Conservation (phyloP, 2,329 filamentous ascomycete species). For the Fusarium irregulare region DNA sequence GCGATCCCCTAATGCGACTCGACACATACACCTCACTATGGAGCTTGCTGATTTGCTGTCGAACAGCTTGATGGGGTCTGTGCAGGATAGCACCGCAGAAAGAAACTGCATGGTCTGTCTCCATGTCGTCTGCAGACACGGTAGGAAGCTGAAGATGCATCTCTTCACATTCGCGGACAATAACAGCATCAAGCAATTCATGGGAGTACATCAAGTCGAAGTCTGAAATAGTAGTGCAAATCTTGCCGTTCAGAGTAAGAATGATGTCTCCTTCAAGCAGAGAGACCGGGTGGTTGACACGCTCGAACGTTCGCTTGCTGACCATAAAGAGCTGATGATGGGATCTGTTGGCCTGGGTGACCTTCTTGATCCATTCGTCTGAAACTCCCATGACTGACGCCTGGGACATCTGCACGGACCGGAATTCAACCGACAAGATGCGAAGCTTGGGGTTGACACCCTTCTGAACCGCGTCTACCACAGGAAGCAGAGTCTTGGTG, state of each 20-base stretch:
- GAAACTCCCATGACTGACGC: slow-evolving; percentile 96
- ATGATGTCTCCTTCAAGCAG: slow-evolving; percentile 93
- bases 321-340: slow-evolving; percentile 99
- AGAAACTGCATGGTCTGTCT: slow-evolving; percentile 90
- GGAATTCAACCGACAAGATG: slow-evolving; percentile 93
- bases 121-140: slow-evolving; percentile 87
- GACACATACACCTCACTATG: slow-evolving; percentile 98
- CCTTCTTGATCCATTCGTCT: slow-evolving; percentile 94
- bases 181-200: slow-evolving; percentile 82
- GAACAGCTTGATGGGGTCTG: slow-evolving; percentile 92
- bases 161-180: slow-evolving; percentile 87
- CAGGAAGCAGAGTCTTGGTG: slow-evolving; percentile 86
- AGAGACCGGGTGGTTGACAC: slow-evolving; percentile 61
- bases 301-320: slow-evolving; percentile 82
- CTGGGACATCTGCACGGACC: slow-evolving; percentile 96
- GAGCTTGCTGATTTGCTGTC: slow-evolving; percentile 96
- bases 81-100: slow-evolving; percentile 97
- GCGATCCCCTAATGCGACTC: slow-evolving; percentile 83
- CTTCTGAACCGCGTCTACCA: slow-evolving; percentile 86
- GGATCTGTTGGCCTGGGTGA: slow-evolving; percentile 87
- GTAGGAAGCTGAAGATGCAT: slow-evolving; percentile 82
- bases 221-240: slow-evolving; percentile 93
- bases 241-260: slow-evolving; percentile 87
- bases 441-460: slow-evolving; percentile 83
- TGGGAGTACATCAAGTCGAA: slow-evolving; percentile 97